Conservation (phyloP, 257 asterid species). For the Solanum paucissectum region DNA sequence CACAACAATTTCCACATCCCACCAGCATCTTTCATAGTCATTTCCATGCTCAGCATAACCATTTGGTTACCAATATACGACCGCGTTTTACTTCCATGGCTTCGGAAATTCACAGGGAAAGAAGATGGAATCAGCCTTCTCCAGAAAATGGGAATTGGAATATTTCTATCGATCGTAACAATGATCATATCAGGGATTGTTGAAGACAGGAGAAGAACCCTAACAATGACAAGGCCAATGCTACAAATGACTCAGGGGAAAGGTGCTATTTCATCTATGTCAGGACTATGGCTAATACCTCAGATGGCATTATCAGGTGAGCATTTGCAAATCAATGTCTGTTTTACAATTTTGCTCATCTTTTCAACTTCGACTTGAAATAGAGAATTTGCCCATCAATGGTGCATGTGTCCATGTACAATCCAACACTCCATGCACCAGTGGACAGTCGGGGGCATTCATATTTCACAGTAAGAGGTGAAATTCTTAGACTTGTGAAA, state of each 20-base stretch:
- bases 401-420: neutral
- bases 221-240: neutral
- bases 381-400: neutral
- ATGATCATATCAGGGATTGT: constrained; percentile 12
- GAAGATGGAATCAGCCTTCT: constrained; percentile 3
- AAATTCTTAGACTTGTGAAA: neutral
- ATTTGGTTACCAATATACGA: constrained; percentile 25
- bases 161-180: neutral
- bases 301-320: constrained; percentile 10
- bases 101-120: constrained; percentile 2
- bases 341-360: neutral
- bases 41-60: constrained; percentile 16
- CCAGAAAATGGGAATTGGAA: constrained; percentile 22
- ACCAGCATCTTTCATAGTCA: constrained; percentile 17
- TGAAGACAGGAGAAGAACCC: constrained; percentile 12
- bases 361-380: neutral
- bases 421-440: neutral
- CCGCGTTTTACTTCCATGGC: constrained; percentile 14
- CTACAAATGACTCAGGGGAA: neutral
- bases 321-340: neutral
- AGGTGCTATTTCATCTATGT: constrained; percentile 15
- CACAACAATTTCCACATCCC: constrained; percentile 14
- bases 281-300: constrained; percentile 13
- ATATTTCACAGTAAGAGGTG: neutral
- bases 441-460: neutral